Evolutionary conservation across 2,329 filamentous ascomycete genomes (phyloP), one percentile per base, ranked within the genome.

Genomic region (Colletotrichum musicola): DNA sequence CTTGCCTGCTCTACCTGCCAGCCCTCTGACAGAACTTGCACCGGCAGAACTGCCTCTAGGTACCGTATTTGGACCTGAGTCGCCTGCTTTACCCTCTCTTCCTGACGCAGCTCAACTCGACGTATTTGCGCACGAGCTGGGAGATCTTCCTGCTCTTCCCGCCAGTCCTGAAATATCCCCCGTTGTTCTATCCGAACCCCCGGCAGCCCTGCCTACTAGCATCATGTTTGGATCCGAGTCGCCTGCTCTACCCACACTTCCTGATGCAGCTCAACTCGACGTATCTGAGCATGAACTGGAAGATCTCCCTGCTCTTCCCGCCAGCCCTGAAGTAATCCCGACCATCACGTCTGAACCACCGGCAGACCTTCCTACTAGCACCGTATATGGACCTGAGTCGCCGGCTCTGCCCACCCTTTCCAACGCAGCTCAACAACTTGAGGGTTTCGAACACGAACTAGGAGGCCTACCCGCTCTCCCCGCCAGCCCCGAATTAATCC

Each of bases 381-480:
- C 9, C 27, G 27, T 7, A 30, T 30, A 9, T 30, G 27, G 27
- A 30, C 27, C 27, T 10, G 57, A 60, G 47, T 60, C 57, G 3
- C 57, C 57, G n/a, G 27, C 27, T 40, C 57, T 50, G 16, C 54
- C 54, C n/a, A n/a, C 54, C 4, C 4, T 46, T 46, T 12, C 53
- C 56, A 10, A 30, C 27, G 27, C 27, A 30, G 27, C 27, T 30
- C 7, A 9, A 22, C 22, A 22, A 30, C 27, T 30, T 6, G 27
- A 30, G 7, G 27, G 9, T 9, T 9, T 30, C 9, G 55, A 56
- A 35, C 20, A 49, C n/a, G 35, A 69, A n/a, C 22, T 65, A 22
- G 53, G 47, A 22, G 54, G 69, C 20, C 38, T 71, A 20, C 70
- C 68, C n/a, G 49, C 56, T 27, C 76, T 68, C 27, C 65, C 16